These are phyloP conservation scores for Eutrema japonicum DNA, from an alignment of 345 rosid species.

Conservation along the genomic window DNA sequence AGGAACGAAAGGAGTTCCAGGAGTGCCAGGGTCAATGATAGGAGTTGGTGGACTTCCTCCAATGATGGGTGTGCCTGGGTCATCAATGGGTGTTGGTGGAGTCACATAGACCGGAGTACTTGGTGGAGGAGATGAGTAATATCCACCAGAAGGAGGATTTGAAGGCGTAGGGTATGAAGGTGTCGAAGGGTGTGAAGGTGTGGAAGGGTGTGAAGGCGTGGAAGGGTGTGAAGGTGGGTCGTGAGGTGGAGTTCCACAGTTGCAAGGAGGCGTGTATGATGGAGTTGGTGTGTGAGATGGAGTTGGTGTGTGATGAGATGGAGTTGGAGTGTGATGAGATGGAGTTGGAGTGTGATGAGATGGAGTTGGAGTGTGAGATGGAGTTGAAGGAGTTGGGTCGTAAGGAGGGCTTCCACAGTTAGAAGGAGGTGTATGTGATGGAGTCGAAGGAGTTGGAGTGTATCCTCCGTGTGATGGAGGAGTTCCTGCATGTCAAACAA, in stretches of 20 bases:
- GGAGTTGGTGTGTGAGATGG: slow-evolving; percentile 52
- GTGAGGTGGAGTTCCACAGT: slow-evolving; percentile 38
- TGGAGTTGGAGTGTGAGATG: slow-evolving; percentile 38
- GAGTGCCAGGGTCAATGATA: slow-evolving; percentile 43
- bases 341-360: no score
- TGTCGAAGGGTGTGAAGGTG: slow-evolving; percentile 47
- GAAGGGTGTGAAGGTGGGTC: slow-evolving; percentile 51
- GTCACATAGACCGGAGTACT: slow-evolving; percentile 51
- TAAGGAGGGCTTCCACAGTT: slow-evolving; percentile 46
- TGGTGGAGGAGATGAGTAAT: slow-evolving; percentile 58
- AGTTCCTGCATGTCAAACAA: slow-evolving; percentile 45
- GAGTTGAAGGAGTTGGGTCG: slow-evolving; percentile 44
- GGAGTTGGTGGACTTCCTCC: slow-evolving; percentile 61
- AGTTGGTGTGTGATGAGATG: slow-evolving; percentile 36
- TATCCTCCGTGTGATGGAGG: slow-evolving; percentile 49
- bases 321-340: slow-evolving; percentile 18
- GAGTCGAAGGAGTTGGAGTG: slow-evolving; percentile 39
- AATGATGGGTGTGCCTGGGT: slow-evolving; percentile 65
- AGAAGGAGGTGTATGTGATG: slow-evolving; percentile 42
- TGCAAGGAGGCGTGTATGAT: slow-evolving; percentile 39
- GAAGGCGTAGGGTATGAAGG: slow-evolving; percentile 58
- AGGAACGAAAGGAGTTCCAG: slow-evolving; percentile 57
- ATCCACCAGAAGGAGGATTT: slow-evolving; percentile 63
- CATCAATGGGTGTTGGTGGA: slow-evolving; percentile 56
- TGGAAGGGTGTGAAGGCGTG: slow-evolving; percentile 47